Evolutionary conservation across 441 rosid genomes (phyloP), one percentile per base, ranked within the genome.

Genomic region (Jatropha multifida): DNA sequence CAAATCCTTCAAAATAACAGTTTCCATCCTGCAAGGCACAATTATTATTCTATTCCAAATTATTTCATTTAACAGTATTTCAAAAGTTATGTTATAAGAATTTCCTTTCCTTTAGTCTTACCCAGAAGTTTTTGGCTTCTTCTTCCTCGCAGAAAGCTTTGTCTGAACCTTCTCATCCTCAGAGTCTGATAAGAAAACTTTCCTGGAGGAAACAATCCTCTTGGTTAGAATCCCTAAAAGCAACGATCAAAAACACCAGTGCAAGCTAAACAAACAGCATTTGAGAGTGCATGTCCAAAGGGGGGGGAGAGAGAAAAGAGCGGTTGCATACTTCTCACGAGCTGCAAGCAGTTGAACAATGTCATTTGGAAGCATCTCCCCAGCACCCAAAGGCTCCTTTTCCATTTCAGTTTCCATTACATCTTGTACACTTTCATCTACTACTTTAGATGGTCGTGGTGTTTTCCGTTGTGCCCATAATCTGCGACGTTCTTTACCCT

Each of bases 311-410:
- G 14, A 20, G 23, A 40, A 58, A 52, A 74, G 59, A 18, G 20
- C 14, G 51, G 65, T 10, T 52, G 27, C 81, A 48, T 90, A 93
- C 98, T 89, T 95, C 80, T 95, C 96, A 14, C 91, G 88, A 69
- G 89, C 88, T 0, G 96, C 94, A 58, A 95, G 99, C 82, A 90
- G 76, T 68, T 89, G 83, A 54, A 95, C 94, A n/a, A 93, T 88
- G 79, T 92, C 84, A 68, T 80, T 81, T 3, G 98, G 95, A 79
- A 95, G 99, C 91, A 95, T 88, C 32, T 91, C 99, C 58, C 61
- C 85, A 15, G 73, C 68, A 51, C 66, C 83, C 13, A 52, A 79
- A 75, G 86, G 37, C 51, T 84, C 87, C 0, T 80, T 76, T 41
- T 82, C 86, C 17, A 78, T 77, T 78, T 81, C 86, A 49, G 78